Base-by-base conservation (phyloP, 305 asterid species). In the Caryopteris hybrid region DNA sequence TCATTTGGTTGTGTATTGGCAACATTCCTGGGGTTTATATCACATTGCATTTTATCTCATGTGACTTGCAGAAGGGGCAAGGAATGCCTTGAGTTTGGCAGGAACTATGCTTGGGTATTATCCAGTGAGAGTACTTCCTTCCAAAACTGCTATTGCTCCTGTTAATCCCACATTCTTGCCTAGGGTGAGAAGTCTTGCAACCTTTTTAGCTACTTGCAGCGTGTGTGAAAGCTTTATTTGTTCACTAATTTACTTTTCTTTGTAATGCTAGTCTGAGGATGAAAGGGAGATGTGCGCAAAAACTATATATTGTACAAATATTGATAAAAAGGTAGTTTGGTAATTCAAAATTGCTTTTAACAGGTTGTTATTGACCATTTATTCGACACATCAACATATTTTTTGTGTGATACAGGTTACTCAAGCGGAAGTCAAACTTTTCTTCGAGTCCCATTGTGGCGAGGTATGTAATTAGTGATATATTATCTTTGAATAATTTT, bases 211-310 rank as follows among this genome's bases (percentile, higher is more conserved):
- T 43, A 33, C 50, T 66, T 67, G 42, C 39, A 12, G 9, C 38
- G 12, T 8, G 17, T 53, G 53, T 64, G 39, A 27, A 18, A 11
- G 21, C 47, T 62, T 57, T 56, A 38, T 23, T 42, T 65, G 52
- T 63, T 62, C 76, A 64, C 74, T 78, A 21, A 78, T 61, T 43
- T 11, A 3, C 41, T 18, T 48, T 64, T 64, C 22, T 66, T 33
- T 38, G 53, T 71, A 64, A 27, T 47, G 41, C 70, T 53, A 93
- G 99, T 88, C 97, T 42, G 99, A 90, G 86, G 97, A 90, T 74
- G 99, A 93, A 77, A 81, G 97, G 86, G 97, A 93, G 87, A 90
- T 93, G 97, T 93, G 97, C 61, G 95, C 96, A 29, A 88, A 95
- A 79, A 93, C 97, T 83, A 90, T 93, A 69, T 90, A 93, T 64